These are phyloP conservation scores for Craterostigma plantagineum DNA, from an alignment of 257 asterid species.

Conservation along the genomic window DNA sequence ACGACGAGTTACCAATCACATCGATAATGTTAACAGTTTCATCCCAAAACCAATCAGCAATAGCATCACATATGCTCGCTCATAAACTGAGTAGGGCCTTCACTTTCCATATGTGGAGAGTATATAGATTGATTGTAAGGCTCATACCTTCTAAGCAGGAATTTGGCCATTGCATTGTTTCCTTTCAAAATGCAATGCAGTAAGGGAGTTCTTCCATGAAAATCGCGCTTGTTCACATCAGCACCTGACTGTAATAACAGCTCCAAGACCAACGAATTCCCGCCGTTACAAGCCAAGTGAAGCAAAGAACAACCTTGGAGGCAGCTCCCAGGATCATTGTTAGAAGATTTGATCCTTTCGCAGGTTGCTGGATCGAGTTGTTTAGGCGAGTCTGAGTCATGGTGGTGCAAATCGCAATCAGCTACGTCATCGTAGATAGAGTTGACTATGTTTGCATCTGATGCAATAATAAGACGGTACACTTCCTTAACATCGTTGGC, in stretches of 20 bases:
- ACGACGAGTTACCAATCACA: no score
- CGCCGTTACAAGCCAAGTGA: slow-evolving; percentile 81
- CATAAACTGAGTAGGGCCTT: no score
- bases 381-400: slow-evolving; percentile 18
- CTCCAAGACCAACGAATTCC: slow-evolving; percentile 67
- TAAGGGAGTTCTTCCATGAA: slow-evolving; percentile 79
- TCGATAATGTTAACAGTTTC: no score
- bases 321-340: slow-evolving; percentile 27
- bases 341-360: slow-evolving; percentile 18
- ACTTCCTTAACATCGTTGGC: slow-evolving; percentile 52
- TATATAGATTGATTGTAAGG: no score
- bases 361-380: slow-evolving; percentile 38
- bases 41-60: no score
- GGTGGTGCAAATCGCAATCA: slow-evolving; percentile 25
- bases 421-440: slow-evolving; percentile 38
- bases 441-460: slow-evolving; percentile 47
- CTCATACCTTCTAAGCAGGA: slow-evolving; percentile 81
- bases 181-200: slow-evolving; percentile 80
- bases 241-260: slow-evolving; percentile 83
- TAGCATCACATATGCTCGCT: no score
- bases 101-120: no score
- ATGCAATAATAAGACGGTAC: slow-evolving; percentile 33
- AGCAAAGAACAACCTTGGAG: slow-evolving; percentile 65
- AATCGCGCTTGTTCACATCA: slow-evolving; percentile 59
- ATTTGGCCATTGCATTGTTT: slow-evolving; percentile 58